Evolutionary conservation across 257 asterid species (phyloP).

Genomic region (Knoxia roxburghii): DNA sequence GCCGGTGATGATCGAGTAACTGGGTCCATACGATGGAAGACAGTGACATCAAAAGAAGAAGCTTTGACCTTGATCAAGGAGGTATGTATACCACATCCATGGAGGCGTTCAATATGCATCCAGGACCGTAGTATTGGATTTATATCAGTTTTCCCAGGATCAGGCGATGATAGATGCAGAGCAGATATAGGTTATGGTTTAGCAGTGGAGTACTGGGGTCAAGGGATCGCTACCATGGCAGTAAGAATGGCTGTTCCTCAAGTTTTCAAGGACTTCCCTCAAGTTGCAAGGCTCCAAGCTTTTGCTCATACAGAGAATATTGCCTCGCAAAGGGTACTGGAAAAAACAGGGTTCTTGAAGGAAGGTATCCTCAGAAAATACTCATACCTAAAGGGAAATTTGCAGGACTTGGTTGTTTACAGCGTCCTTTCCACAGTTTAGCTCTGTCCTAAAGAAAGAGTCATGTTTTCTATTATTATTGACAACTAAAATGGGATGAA

Average conservation of each 20-base stretch:
- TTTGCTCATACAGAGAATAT: constrained; percentile 24
- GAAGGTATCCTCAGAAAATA: constrained; percentile 46
- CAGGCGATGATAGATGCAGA: constrained; percentile 33
- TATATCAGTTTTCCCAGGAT: constrained; percentile 27
- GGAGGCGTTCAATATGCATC: constrained; percentile 49
- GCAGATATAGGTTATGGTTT: constrained; percentile 40
- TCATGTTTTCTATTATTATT: no score
- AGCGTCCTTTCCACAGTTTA: constrained; percentile 33
- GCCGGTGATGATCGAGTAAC: constrained; percentile 52
- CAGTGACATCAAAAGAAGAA: constrained; percentile 37
- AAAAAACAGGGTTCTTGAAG: constrained; percentile 37
- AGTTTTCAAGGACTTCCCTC: constrained; percentile 32
- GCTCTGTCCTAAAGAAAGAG: constrained; percentile 11
- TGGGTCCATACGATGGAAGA: constrained; percentile 21
- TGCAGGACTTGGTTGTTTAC: constrained; percentile 32
- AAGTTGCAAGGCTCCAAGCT: constrained; percentile 37
- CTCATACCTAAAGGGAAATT: constrained; percentile 30
- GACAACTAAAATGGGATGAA: no score
- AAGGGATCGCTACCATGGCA: constrained; percentile 37
- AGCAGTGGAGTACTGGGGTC: constrained; percentile 39
- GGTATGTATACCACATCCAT: constrained; percentile 37
- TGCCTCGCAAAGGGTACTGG: constrained; percentile 45
- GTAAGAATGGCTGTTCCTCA: constrained; percentile 30
- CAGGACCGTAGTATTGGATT: constrained; percentile 35
- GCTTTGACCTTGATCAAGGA: constrained; percentile 39